A percentile compares a stretch with the other conserved stretches of the same genome.
Conservation (phyloP, 371 early-diverging fungal genomes). For the Capillidium heterosporum region DNA sequence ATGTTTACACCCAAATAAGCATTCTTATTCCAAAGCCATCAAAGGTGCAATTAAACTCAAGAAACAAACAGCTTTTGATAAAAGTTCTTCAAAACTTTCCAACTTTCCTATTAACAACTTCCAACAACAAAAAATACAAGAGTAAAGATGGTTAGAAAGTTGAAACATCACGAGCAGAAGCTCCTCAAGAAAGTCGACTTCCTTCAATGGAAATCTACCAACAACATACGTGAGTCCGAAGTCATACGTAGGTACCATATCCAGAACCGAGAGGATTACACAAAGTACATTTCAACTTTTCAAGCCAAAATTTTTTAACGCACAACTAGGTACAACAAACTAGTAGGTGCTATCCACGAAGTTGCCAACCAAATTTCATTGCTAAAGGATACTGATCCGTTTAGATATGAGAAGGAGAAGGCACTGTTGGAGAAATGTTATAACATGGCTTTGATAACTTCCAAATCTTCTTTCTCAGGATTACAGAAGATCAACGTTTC, state of each 20-base stretch:
- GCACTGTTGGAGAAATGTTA: slow-evolving; percentile 82
- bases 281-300: slow-evolving; percentile 33
- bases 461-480: slow-evolving; percentile 70
- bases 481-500: slow-evolving; percentile 82
- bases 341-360: slow-evolving; percentile 76
- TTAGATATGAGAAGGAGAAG: slow-evolving; percentile 55
- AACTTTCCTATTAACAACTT: too few relatives aligned
- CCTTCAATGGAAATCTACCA: slow-evolving; percentile 90
- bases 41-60: too few relatives aligned
- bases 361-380: slow-evolving; percentile 77
- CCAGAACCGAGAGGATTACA: slow-evolving; percentile 90
- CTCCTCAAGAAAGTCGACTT: slow-evolving; percentile 97
- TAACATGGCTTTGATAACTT: slow-evolving; percentile 73
- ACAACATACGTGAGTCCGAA: slow-evolving; percentile 72
- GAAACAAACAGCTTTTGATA: too few relatives aligned
- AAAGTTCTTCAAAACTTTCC: too few relatives aligned
- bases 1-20: too few relatives aligned
- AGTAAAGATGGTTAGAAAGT: slow-evolving; percentile 38
- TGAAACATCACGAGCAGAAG: slow-evolving; percentile 97
- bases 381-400: slow-evolving; percentile 79
- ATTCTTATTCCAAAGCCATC: too few relatives aligned
- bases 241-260: slow-evolving; percentile 87
- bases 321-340: slow-evolving; percentile 60
- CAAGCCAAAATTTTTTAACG: not conserved
- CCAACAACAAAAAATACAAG: too few relatives aligned